Base-by-base conservation (phyloP, 345 rosid species). In the Eucalyptus lansdowneana region DNA sequence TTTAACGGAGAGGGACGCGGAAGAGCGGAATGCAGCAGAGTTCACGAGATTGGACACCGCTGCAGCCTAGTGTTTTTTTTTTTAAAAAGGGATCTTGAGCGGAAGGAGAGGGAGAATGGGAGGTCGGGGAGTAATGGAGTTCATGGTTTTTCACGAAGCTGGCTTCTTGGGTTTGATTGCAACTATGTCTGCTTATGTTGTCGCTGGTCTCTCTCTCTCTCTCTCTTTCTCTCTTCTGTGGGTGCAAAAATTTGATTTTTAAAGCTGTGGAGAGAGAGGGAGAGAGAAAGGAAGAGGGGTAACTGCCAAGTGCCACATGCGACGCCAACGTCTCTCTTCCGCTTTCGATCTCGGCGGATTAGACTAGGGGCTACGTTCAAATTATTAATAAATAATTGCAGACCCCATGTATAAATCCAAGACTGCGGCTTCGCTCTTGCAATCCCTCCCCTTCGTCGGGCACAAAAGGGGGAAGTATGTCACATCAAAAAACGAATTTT, bases 311-410 rank as follows among this genome's bases (percentile, higher is more conserved):
- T 51, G 83, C 42, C 94, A 90, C 93, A 88, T 62, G 91, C 85
- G 89, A 90, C 88, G 37, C 90, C 87, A 94, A 94, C 94, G 95
- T 94, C 95, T 93, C 94, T 90, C 91, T 90, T 88, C 90, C 91
- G 11, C 80, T 76, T 27, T 90, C 94, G 62, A 37, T 50, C 58
- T 53, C 67, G 56, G 34, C 60, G 62, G 42, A 34, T 44, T 88
- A 34, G 90, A 89, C 91, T 89, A 27, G 88, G 88, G 87, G 72
- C 47, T 90, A 89, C 93, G 94, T 92, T 95, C 93, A 92, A 92
- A 95, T 69, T 91, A 95, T 86, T 90, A 85, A 86, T 93, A 89
- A 94, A 89, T 54, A 56, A 87, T 53, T 87, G 65, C 49, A 65
- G 72, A 49, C 47, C 27, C 47, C 47, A 34, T 37, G 47, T 11